Conservation (phyloP, 2,329 filamentous ascomycete species). For the Pseudocercospora eumusae region DNA sequence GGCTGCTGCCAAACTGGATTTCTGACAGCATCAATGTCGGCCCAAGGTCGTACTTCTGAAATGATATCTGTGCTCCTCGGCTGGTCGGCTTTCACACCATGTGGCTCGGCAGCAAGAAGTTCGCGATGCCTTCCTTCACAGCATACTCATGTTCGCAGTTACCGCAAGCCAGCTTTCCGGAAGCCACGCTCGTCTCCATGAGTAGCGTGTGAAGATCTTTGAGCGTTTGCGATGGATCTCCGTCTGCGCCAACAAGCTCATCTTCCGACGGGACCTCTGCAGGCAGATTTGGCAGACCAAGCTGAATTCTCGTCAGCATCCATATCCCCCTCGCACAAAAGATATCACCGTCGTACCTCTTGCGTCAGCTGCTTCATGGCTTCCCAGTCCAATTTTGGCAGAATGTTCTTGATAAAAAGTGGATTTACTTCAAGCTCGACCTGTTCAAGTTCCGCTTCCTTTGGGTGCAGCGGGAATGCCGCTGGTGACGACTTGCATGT, state of each 20-base stretch:
- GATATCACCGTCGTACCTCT: slow-evolving; percentile 61
- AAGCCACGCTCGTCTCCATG: slow-evolving; percentile 84
- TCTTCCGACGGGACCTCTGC: slow-evolving; percentile 39
- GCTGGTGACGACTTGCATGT: slow-evolving; percentile 78
- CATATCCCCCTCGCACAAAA: neutral
- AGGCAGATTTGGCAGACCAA: slow-evolving; percentile 76
- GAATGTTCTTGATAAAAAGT: slow-evolving; percentile 77
- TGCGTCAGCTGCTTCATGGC: slow-evolving; percentile 72
- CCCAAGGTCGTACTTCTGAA: neutral
- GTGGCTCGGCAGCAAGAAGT: slow-evolving; percentile 92
- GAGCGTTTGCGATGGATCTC: slow-evolving; percentile 67
- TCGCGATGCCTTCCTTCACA: slow-evolving; percentile 93
- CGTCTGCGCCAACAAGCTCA: slow-evolving; percentile 55
- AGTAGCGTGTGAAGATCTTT: slow-evolving; percentile 78
- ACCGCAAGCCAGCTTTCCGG: slow-evolving; percentile 86
- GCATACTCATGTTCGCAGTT: slow-evolving; percentile 93
- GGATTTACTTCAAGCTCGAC: slow-evolving; percentile 80
- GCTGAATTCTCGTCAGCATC: slow-evolving; percentile 50
- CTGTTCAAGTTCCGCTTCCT: slow-evolving; percentile 85
- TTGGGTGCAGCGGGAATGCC: slow-evolving; percentile 89
- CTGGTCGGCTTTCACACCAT: slow-evolving; percentile 60
- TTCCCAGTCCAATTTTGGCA: slow-evolving; percentile 86
- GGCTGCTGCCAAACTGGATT: neutral
- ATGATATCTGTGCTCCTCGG: neutral
- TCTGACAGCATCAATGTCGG: neutral